Conservation (phyloP, 176 grass and related monocot species). For the Cenchrus purpureus region DNA sequence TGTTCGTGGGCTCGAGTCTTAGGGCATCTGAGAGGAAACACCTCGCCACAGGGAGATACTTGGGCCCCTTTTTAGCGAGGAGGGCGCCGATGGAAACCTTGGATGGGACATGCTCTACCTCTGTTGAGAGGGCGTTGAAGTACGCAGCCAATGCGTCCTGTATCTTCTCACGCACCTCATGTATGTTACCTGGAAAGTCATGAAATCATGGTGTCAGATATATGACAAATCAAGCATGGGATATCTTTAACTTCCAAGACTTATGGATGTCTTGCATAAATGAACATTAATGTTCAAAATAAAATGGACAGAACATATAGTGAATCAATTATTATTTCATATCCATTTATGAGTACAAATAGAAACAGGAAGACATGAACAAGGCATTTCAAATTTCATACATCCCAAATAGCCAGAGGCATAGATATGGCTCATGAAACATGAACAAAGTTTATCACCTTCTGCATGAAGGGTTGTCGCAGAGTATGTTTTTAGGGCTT, state of each 20-base stretch:
- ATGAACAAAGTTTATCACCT: constrained; percentile 51
- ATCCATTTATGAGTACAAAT: constrained; percentile 10
- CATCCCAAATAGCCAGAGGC: neutral
- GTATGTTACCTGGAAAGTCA: constrained; percentile 58
- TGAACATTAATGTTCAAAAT: constrained; percentile 3
- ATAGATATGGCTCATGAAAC: constrained; percentile 1
- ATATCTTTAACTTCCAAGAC: neutral
- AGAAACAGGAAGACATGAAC: constrained; percentile 24
- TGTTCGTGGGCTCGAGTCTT: constrained; percentile 78
- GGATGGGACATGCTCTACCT: constrained; percentile 75
- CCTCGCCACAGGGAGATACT: constrained; percentile 73
- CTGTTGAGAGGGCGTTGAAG: constrained; percentile 65
- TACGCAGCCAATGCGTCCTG: constrained; percentile 64
- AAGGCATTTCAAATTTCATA: neutral
- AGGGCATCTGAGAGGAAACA: constrained; percentile 91
- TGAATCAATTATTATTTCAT: neutral
- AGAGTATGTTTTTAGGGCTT: constrained; percentile 74
- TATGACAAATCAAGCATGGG: neutral
- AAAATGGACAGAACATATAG: constrained; percentile 15
- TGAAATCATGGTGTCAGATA: neutral
- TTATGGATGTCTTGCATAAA: neutral
- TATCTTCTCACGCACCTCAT: constrained; percentile 54
- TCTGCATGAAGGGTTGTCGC: constrained; percentile 71
- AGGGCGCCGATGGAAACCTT: constrained; percentile 82
- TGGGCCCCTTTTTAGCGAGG: constrained; percentile 66